Evolutionary conservation across 2,329 filamentous ascomycete species (phyloP).

Genomic region (Tolypocladium ovalisporum): DNA sequence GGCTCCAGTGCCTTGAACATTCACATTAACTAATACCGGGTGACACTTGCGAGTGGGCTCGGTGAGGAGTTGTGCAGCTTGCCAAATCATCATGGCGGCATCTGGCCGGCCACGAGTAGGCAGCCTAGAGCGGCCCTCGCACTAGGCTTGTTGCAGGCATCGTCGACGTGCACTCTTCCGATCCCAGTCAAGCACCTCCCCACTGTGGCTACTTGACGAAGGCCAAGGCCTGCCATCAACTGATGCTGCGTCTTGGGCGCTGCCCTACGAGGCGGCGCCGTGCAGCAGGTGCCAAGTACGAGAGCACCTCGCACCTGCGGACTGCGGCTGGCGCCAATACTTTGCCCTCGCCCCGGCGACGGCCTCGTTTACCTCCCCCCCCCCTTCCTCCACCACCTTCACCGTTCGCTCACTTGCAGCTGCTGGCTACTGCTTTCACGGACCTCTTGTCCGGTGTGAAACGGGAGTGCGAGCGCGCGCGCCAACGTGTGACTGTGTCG

Average conservation of each 20-base stretch:
- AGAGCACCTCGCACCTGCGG: background rate
- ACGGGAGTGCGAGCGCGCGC: background rate
- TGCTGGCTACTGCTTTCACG: too few relatives aligned
- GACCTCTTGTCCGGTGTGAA: background rate
- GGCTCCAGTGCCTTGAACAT: too few relatives aligned
- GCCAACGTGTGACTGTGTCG: slow-evolving; percentile 1
- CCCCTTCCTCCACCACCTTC: background rate
- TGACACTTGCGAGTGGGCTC: too few relatives aligned
- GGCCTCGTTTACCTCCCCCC: background rate
- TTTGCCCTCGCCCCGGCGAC: background rate
- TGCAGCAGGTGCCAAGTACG: background rate
- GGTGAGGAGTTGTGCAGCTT: too few relatives aligned
- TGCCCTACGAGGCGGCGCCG: too few relatives aligned
- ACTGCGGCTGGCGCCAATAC: background rate
- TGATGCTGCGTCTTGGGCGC: background rate
- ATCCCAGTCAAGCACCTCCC: background rate
- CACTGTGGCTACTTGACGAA: background rate
- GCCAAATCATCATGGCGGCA: background rate
- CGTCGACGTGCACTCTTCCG: background rate
- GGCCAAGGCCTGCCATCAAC: background rate
- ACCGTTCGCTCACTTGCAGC: background rate
- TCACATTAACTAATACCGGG: too few relatives aligned
- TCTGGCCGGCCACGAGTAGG: background rate
- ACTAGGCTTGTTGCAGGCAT: background rate
- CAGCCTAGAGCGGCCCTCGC: background rate